These are phyloP conservation scores for Astraeus odoratus DNA, from an alignment of 768 basidiomycete genomes.

Conservation along the genomic window DNA sequence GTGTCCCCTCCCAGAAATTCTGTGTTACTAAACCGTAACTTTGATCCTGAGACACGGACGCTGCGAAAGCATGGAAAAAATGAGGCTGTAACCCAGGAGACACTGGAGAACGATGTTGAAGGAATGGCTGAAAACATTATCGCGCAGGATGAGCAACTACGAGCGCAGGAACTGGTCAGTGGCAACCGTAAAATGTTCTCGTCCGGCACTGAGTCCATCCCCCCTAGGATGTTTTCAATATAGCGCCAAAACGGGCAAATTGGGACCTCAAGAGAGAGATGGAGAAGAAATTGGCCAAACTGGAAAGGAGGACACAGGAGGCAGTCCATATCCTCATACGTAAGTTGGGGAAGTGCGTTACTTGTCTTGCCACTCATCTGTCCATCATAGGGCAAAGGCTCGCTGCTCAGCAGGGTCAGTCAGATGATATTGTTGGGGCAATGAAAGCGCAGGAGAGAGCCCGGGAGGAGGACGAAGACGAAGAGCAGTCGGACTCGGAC, in stretches of 20 bases:
- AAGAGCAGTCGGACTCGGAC: constrained; percentile 43
- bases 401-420: constrained; percentile 69
- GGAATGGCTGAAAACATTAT: constrained; percentile 84
- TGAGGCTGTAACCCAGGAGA: constrained; percentile 62
- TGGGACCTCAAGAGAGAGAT: constrained; percentile 95
- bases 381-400: constrained; percentile 81
- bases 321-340: constrained; percentile 90
- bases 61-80: constrained; percentile 59
- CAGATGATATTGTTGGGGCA: constrained; percentile 75
- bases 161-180: constrained; percentile 83
- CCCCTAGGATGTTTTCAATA: constrained; percentile 85
- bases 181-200: background rate
- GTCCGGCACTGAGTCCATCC: constrained; percentile 13
- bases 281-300: constrained; percentile 79
- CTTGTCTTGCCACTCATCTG: too few relatives aligned
- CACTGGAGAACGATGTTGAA: constrained; percentile 79
- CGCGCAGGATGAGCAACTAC: constrained; percentile 75
- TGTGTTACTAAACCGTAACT: constrained; percentile 70
- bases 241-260: constrained; percentile 94
- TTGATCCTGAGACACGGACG: constrained; percentile 83
- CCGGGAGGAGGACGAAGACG: constrained; percentile 52
- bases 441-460: constrained; percentile 71
- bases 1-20: constrained; percentile 33
- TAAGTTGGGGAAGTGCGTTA: constrained; percentile 35
- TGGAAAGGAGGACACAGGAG: constrained; percentile 90